Evolutionary conservation across 2,329 filamentous ascomycete genomes (phyloP).

Genomic region (Trichoderma sp.): DNA sequence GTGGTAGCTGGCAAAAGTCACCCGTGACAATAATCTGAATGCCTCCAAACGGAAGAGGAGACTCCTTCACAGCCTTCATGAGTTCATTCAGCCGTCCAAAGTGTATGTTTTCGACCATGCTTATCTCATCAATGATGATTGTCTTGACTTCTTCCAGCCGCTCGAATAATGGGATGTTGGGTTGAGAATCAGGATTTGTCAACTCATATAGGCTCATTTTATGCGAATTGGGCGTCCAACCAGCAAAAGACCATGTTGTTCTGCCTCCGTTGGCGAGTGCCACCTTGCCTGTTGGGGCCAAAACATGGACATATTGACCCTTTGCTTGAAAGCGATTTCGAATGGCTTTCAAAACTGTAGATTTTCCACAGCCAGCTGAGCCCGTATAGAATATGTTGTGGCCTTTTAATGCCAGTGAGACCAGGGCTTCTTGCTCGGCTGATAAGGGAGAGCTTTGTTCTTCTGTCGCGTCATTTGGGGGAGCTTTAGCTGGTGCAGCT

Average conservation of each 20-base stretch:
- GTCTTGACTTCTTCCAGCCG: conserved; percentile 46
- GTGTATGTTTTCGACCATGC: conserved; percentile 60
- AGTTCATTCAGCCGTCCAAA: conserved; percentile 31
- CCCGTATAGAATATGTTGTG: conserved; percentile 66
- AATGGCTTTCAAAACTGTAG: conserved; percentile 32
- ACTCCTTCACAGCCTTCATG: conserved; percentile 36
- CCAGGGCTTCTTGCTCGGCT: conserved; percentile 31
- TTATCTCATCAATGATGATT: conserved; percentile 66
- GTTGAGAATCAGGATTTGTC: conserved; percentile 11
- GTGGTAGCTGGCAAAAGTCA: conserved; percentile 63
- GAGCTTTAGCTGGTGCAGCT: background rate
- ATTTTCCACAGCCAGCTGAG: conserved; percentile 52
- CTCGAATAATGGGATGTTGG: conserved; percentile 38
- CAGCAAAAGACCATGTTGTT: conserved; percentile 60
- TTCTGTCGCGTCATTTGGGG: no score
- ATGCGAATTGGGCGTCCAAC: conserved; percentile 49
- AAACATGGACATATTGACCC: conserved; percentile 46
- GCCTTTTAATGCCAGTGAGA: conserved; percentile 51
- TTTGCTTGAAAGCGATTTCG: conserved; percentile 23
- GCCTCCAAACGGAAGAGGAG: conserved; percentile 31
- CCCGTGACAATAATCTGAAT: conserved; percentile 34
- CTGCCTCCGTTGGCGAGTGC: conserved; percentile 58
- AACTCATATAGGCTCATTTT: conserved; percentile 18
- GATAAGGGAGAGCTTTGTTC: background rate
- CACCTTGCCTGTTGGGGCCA: conserved; percentile 62